A percentile compares a stretch with the other conserved stretches of the same genome.
These are phyloP conservation scores for Oryza glaberrima DNA, from an alignment of 176 grass and related monocot genomes.

Conservation along the genomic window DNA sequence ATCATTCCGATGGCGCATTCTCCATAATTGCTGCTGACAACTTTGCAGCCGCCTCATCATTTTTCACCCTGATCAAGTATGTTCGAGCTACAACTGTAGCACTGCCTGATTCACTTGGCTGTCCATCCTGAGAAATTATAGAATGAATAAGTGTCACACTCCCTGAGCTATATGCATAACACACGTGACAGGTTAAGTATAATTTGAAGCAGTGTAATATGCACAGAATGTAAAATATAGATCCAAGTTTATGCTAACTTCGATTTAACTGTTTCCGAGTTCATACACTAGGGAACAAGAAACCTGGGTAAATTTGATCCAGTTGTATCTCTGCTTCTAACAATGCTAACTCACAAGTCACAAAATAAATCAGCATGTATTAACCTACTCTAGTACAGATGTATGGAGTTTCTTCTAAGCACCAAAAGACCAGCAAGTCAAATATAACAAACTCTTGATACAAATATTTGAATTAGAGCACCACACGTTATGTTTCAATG, in stretches of 20 bases:
- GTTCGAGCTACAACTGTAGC: constrained; percentile 54
- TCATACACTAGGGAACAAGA: neutral
- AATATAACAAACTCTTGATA: neutral
- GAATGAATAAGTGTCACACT: neutral
- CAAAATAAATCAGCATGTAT: neutral
- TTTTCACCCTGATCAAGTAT: constrained; percentile 77
- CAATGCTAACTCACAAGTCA: neutral
- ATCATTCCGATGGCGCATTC: constrained; percentile 63
- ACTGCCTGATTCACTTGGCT: constrained; percentile 37
- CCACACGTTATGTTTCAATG: neutral
- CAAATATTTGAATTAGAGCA: neutral
- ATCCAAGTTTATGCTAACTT: neutral
- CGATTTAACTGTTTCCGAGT: neutral
- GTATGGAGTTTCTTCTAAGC: neutral
- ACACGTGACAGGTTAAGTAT: neutral
- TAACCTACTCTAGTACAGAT: neutral
- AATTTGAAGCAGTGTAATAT: constrained; percentile 15
- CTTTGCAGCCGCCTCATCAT: constrained; percentile 69
- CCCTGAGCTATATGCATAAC: neutral
- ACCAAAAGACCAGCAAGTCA: neutral
- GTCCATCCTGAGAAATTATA: constrained; percentile 54
- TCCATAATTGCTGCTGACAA: constrained; percentile 77
- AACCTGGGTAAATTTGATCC: neutral
- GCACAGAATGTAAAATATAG: constrained; percentile 1
- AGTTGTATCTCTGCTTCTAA: neutral